Evolutionary conservation across 495 filamentous ascomycete genomes (phyloP).

Genomic region (Neurospora sp.): DNA sequence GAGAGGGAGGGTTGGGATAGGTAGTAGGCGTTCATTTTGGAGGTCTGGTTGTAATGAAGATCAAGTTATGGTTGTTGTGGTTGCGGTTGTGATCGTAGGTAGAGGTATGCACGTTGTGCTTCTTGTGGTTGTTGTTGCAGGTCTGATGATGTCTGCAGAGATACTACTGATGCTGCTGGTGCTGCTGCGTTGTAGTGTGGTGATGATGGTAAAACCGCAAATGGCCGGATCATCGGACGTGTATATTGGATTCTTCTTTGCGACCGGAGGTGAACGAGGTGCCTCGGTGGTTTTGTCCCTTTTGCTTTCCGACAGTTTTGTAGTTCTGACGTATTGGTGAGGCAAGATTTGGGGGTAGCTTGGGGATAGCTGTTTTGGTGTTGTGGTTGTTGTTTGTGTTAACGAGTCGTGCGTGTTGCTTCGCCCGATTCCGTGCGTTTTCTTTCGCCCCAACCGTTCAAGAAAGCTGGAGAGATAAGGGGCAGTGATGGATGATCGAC

Average conservation of each 20-base stretch:
- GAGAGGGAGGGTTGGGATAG: neutral
- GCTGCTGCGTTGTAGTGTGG: neutral
- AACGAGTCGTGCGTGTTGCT: neutral
- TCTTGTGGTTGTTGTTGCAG: neutral
- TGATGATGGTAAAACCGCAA: conserved; percentile 1
- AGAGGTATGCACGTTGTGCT: neutral
- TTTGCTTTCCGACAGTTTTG: neutral
- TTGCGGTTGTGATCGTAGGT: neutral
- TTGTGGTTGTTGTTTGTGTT: neutral
- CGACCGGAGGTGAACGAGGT: neutral
- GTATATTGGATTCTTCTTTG: neutral
- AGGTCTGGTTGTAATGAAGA: too few relatives aligned
- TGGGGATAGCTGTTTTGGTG: neutral
- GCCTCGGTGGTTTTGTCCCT: neutral
- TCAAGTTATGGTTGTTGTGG: neutral
- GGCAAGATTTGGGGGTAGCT: neutral
- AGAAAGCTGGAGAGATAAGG: neutral
- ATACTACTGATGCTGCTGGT: neutral
- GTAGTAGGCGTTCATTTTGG: neutral
- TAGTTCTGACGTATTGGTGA: neutral
- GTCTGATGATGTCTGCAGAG: conserved; percentile 2
- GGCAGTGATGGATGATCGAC: neutral
- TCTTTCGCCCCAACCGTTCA: neutral
- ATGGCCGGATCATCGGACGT: conserved; percentile 13
- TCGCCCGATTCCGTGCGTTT: neutral